Evolutionary conservation across 768 basidiomycete genomes (phyloP), one percentile per base, ranked within the genome.

Genomic region (Sporobolomyces roseus): DNA sequence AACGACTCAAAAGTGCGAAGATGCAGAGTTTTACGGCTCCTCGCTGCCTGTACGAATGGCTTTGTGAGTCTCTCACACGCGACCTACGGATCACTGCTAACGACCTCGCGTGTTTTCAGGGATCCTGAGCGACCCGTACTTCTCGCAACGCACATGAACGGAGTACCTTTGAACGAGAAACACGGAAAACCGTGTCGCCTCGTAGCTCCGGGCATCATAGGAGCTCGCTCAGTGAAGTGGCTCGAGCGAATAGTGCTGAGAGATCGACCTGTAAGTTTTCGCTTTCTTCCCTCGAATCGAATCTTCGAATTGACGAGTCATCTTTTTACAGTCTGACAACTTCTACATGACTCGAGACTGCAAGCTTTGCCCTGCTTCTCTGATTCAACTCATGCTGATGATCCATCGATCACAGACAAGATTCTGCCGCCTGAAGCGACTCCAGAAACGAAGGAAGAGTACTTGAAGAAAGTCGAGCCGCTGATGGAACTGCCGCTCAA

Each of bases 191-290:
- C 75, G 3, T 29, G 72, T 9, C 68, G 75, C 3, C 51, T 75
- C 10, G 66, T 68, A 46, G 85, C 85, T 1, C 88, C 88, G 0
- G 87, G 88, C 4, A 83, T 82, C 72, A 80, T 84, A 21, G 87
- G 87, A 9, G 87, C 86, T 35, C 83, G 87, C 16, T 87, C 87
- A 86, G 86, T 88, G 12, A 88, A 89, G 80, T 89, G 88, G 87
- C 80, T 87, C 0, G 85, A 87, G 73, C 83, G 80, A 1, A 84
- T 88, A 73, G 78, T 81, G 32, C 74, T 88, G 25, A 27, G 65
- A 2, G 36, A 65, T 14, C n/a, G 46, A 32, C 46, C 36, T 1
- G 46, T n/a, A n/a, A n/a, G n/a, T n/a, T n/a, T n/a, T n/a, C n/a
- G n/a, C n/a, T n/a, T n/a, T n/a, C n/a, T n/a, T n/a, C n/a, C n/a